These are phyloP conservation scores for Amaranthus hypochondriacus DNA, from an alignment of 148 eudicot genomes.

Conservation along the genomic window DNA sequence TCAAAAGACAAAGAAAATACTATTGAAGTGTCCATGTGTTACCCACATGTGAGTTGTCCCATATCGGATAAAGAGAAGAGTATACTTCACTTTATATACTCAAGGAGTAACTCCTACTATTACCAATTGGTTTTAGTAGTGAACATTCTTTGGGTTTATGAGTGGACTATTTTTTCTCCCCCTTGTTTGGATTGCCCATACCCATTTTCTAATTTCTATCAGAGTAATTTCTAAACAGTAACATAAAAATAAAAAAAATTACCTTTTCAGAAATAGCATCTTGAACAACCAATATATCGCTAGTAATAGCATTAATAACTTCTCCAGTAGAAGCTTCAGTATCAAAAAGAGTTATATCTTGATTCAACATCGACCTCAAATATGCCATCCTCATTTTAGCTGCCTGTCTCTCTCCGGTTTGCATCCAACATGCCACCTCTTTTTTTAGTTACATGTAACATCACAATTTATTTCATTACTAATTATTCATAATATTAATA, in stretches of 20 bases:
- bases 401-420: constrained; percentile 93
- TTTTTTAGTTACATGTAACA: neutral
- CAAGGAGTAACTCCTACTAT: no score
- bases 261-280: constrained; percentile 99
- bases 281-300: constrained; percentile 78
- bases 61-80: no score
- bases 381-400: constrained; percentile 94
- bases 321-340: constrained; percentile 89
- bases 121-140: no score
- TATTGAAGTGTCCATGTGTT: no score
- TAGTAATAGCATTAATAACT: constrained; percentile 82
- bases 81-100: no score
- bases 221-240: neutral
- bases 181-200: no score
- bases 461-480: neutral
- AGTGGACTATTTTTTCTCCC: no score
- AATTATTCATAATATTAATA: neutral
- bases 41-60: no score
- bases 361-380: constrained; percentile 70
- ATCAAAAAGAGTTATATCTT: constrained; percentile 86
- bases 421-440: constrained; percentile 99
- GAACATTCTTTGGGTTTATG: no score
- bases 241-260: neutral
- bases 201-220: no score
- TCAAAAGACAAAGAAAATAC: no score